phyloP scores from a whole-genome alignment of 2,329 filamentous ascomycete species.

The Plectosphaerella plurivora region DNA sequence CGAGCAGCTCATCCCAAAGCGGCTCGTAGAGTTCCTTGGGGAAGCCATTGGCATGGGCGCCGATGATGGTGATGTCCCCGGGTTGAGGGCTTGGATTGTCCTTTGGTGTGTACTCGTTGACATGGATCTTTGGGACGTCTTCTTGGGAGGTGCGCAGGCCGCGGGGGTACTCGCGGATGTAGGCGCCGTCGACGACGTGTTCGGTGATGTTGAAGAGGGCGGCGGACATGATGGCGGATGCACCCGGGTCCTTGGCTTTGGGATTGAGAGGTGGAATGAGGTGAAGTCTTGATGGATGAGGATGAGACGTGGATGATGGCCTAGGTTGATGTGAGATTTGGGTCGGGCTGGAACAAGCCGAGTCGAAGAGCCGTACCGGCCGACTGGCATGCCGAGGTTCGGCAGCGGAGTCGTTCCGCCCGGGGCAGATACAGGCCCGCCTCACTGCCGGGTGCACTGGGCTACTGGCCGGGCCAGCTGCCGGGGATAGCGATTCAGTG shows the following conservation, averaged over 20 bases:
- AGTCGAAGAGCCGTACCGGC: no score
- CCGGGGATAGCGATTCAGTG: no score
- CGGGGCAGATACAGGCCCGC: no score
- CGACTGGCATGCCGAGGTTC: no score
- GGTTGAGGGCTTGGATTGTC: slow-evolving; percentile 63
- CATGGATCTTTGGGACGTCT: slow-evolving; percentile 65
- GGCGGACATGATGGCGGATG: slow-evolving; percentile 17
- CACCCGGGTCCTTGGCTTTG: neutral
- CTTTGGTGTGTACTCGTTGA: slow-evolving; percentile 85
- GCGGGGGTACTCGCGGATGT: slow-evolving; percentile 77
- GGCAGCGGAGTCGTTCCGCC: no score
- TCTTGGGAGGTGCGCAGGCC: slow-evolving; percentile 71
- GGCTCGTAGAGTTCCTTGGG: slow-evolving; percentile 94
- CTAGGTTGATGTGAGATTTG: no score
- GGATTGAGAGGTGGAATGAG: neutral
- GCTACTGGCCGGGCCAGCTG: no score
- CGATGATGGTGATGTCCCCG: slow-evolving; percentile 81
- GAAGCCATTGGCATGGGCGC: slow-evolving; percentile 86
- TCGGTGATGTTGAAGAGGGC: slow-evolving; percentile 58
- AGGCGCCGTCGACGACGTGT: slow-evolving; percentile 68
- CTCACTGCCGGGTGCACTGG: no score
- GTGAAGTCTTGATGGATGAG: neutral
- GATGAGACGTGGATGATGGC: neutral
- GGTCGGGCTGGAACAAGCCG: no score
- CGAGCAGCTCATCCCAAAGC: slow-evolving; percentile 78